Evolutionary conservation across 192 early-diverging fungal species (phyloP).

Genomic region (Coemansia sp.): DNA sequence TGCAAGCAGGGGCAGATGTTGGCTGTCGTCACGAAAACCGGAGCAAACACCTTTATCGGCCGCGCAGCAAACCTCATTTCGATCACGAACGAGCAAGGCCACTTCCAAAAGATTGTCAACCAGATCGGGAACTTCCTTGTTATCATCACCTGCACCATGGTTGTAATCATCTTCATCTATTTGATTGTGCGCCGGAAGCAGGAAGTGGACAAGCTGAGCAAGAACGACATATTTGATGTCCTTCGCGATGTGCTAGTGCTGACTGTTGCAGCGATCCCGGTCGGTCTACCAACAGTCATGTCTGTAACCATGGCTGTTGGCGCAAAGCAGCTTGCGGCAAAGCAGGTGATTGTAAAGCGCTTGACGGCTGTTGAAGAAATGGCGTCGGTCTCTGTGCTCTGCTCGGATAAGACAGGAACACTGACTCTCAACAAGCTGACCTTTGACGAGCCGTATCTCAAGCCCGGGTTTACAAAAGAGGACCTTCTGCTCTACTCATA

Average conservation of each 20-base stretch:
- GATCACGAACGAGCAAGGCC: constrained; percentile 88
- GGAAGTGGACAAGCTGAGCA: constrained; percentile 48
- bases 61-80: constrained; percentile 91
- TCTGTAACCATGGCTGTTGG: constrained; percentile 95
- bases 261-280: constrained; percentile 91
- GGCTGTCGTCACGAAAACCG: constrained; percentile 90
- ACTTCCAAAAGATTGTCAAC: constrained; percentile 96
- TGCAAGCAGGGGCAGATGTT: constrained; percentile 95
- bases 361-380: constrained; percentile 92
- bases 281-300: constrained; percentile 90
- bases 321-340: constrained; percentile 79
- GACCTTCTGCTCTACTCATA: constrained; percentile 82
- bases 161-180: constrained; percentile 78
- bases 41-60: constrained; percentile 91
- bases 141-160: constrained; percentile 72
- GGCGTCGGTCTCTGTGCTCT: constrained; percentile 83
- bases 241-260: constrained; percentile 78
- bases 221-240: constrained; percentile 61
- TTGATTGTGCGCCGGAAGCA: constrained; percentile 58
- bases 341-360: constrained; percentile 91
- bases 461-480: constrained; percentile 63
- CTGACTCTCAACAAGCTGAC: constrained; percentile 87
- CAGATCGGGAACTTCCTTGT: constrained; percentile 92
- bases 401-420: constrained; percentile 87
- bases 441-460: constrained; percentile 82